Evolutionary conservation across 177 flowering plant species (phyloP).

Genomic region (Vitis hybrid): DNA sequence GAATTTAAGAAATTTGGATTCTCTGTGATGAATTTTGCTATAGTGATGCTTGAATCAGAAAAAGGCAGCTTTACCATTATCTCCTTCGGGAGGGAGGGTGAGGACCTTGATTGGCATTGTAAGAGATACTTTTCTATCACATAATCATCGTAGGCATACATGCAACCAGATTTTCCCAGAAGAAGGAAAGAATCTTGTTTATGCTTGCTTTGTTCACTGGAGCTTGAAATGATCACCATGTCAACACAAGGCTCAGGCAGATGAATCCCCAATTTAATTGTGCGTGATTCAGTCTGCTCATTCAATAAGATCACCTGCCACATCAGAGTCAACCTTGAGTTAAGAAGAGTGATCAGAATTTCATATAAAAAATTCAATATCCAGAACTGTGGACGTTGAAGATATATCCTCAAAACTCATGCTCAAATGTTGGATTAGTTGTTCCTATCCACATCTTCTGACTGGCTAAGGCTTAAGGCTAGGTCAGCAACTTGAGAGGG

Average conservation of each 20-base stretch:
- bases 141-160: constrained; percentile 65
- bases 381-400: background rate
- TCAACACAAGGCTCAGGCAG: constrained; percentile 65
- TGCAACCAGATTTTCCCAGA: constrained; percentile 67
- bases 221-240: constrained; percentile 60
- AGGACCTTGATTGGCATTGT: constrained; percentile 63
- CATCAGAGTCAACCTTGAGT: constrained; percentile 8
- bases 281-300: constrained; percentile 79
- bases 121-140: constrained; percentile 69
- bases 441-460: background rate
- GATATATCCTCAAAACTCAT: background rate
- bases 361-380: background rate
- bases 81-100: constrained; percentile 79
- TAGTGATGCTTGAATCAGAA: constrained; percentile 62
- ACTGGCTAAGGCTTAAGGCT: background rate
- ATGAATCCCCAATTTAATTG: constrained; percentile 66
- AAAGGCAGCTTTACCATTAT: constrained; percentile 63
- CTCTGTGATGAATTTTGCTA: constrained; percentile 52
- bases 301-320: constrained; percentile 71
- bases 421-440: background rate
- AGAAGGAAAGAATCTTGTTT: constrained; percentile 54
- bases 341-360: background rate
- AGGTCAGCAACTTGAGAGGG: background rate
- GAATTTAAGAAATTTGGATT: constrained; percentile 22
- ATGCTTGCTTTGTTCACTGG: constrained; percentile 51